Percentiles rank a stretch among this genome's conserved stretches.
Conservation (phyloP, 306 rosid species). For the Lathyrus aphaca region DNA sequence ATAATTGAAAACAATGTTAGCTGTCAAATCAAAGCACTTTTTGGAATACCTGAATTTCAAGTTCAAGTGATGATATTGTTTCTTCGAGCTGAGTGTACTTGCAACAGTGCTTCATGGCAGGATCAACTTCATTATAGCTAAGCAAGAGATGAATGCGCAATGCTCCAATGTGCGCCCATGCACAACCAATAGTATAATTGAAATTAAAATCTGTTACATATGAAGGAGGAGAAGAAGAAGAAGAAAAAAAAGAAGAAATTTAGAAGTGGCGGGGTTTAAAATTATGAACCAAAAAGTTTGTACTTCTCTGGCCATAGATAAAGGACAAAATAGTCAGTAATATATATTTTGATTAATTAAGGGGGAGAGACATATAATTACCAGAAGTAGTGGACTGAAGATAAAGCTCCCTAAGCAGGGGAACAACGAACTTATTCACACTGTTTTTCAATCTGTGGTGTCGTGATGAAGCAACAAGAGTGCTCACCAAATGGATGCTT, state of each 20-base stretch:
- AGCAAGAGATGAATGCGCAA: constrained; percentile 79
- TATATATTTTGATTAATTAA: background rate
- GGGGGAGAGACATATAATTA: constrained; percentile 39
- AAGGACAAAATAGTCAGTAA: background rate
- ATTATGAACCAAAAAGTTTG: background rate
- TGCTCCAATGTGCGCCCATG: constrained; percentile 74
- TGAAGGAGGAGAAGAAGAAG: background rate
- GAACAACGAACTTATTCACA: constrained; percentile 56
- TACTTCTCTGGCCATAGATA: background rate
- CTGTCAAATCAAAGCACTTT: background rate
- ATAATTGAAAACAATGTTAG: background rate
- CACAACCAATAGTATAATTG: constrained; percentile 62
- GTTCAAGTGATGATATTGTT: constrained; percentile 65
- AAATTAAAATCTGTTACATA: constrained; percentile 47
- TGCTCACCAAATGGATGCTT: too few relatives aligned
- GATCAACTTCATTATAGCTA: constrained; percentile 74
- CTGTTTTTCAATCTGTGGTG: constrained; percentile 62
- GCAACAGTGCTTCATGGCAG: constrained; percentile 72
- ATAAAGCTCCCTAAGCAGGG: constrained; percentile 70
- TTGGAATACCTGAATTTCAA: constrained; percentile 76
- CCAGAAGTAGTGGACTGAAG: constrained; percentile 51
- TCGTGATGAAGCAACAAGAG: constrained; percentile 55
- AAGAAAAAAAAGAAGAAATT: background rate
- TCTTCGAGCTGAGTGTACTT: constrained; percentile 65
- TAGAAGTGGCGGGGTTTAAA: background rate